A percentile compares a stretch with the other conserved stretches of the same genome.
These are phyloP conservation scores for Phytopythium ostracodes DNA, from an alignment of 352 stramenopile genomes.

Conservation along the genomic window DNA sequence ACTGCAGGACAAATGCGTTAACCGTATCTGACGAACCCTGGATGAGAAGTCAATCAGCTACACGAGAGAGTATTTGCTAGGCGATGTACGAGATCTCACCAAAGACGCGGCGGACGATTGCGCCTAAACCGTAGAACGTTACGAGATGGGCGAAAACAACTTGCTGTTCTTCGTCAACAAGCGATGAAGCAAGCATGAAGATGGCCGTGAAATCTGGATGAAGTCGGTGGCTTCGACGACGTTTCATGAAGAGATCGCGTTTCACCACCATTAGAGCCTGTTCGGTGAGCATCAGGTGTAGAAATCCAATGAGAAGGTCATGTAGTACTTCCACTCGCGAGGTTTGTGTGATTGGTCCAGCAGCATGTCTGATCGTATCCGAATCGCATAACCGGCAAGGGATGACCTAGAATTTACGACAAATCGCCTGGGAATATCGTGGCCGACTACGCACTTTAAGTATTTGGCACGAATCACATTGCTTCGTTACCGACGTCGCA, in stretches of 20 bases:
- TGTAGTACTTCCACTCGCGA: slow-evolving; percentile 6
- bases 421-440: slow-evolving; percentile 9
- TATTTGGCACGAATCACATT: slow-evolving; percentile 16
- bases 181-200: neutral
- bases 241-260: slow-evolving; percentile 7
- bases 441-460: slow-evolving; percentile 6
- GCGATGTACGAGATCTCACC: slow-evolving; percentile 1
- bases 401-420: neutral
- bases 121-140: neutral
- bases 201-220: neutral
- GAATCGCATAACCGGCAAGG: neutral
- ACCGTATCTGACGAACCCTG: neutral
- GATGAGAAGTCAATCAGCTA: slow-evolving; percentile 2
- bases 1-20: no score
- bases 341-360: slow-evolving; percentile 6
- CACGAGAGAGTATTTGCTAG: slow-evolving; percentile 3
- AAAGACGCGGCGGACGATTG: neutral
- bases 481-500: slow-evolving; percentile 8
- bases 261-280: slow-evolving; percentile 9
- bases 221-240: slow-evolving; percentile 5
- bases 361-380: neutral
- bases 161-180: slow-evolving; percentile 3
- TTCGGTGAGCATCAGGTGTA: slow-evolving; percentile 12
- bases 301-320: slow-evolving; percentile 1
- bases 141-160: neutral